A percentile compares a stretch with the other conserved stretches of the same genome.
Conservation (phyloP, 2,329 filamentous ascomycete species). For the Ophiostoma sp. region DNA sequence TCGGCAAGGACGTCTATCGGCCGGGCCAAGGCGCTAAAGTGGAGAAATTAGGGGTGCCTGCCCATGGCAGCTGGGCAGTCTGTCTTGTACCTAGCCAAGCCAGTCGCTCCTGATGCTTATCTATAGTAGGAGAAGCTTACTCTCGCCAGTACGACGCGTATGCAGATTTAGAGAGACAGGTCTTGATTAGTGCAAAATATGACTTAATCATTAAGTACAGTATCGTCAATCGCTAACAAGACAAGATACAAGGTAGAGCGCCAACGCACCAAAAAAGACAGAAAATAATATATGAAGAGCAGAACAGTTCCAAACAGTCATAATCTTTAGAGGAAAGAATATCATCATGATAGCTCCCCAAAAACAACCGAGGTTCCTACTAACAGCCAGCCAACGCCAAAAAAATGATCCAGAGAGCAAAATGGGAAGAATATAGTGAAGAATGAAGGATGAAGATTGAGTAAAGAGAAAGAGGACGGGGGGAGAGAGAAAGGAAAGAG, state of each 20-base stretch:
- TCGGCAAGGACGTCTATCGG: neutral
- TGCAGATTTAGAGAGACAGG: neutral
- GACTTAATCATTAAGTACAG: neutral
- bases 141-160: neutral
- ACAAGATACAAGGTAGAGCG: neutral
- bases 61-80: neutral
- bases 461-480: neutral
- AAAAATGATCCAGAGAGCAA: neutral
- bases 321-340: neutral
- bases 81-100: neutral
- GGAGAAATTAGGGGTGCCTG: neutral
- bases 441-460: neutral
- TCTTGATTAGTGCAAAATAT: neutral
- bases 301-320: neutral
- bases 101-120: neutral
- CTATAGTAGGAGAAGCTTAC: neutral
- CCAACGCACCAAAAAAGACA: neutral
- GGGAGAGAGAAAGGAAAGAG: neutral
- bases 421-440: neutral
- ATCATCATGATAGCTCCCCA: neutral
- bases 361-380: neutral
- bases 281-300: neutral
- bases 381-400: neutral
- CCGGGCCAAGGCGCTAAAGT: constrained; percentile 6
- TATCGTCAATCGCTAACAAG: neutral